These are phyloP conservation scores for Aotearoamyces nothofagi DNA, from an alignment of 2,329 filamentous ascomycete species.

Conservation along the genomic window DNA sequence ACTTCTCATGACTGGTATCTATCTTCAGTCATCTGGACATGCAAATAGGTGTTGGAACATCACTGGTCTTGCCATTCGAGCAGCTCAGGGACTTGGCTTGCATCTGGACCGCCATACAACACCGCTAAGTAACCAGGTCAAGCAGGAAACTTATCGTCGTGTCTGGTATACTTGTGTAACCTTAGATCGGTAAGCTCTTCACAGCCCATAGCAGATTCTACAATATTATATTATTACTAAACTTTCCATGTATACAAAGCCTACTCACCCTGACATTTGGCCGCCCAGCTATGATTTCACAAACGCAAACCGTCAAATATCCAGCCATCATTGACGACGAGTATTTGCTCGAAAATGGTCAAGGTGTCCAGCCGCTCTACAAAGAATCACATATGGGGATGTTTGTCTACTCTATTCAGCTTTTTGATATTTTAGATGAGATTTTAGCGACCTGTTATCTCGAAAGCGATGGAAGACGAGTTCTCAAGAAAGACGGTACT, in stretches of 20 bases:
- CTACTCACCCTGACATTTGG: slow-evolving; percentile 16
- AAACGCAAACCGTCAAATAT: slow-evolving; percentile 5
- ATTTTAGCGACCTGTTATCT: slow-evolving; percentile 7
- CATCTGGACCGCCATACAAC: slow-evolving; percentile 6
- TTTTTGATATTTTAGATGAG: slow-evolving; percentile 10
- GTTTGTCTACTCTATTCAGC: slow-evolving; percentile 9
- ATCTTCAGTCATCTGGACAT: slow-evolving; percentile 16
- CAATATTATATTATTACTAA: not conserved
- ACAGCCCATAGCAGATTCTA: not conserved
- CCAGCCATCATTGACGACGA: slow-evolving; percentile 19
- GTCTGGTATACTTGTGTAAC: slow-evolving; percentile 18
- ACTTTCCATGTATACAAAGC: slow-evolving; percentile 5
- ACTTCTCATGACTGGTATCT: slow-evolving; percentile 16
- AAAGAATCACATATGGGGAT: slow-evolving; percentile 13
- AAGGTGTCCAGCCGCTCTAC: slow-evolving; percentile 11
- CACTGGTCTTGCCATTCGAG: slow-evolving; percentile 16
- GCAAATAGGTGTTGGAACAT: slow-evolving; percentile 19
- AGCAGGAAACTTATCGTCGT: slow-evolving; percentile 16
- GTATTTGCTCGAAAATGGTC: slow-evolving; percentile 9
- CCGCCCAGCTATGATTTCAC: slow-evolving; percentile 11
- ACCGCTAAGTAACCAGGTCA: slow-evolving; percentile 9
- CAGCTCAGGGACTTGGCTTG: slow-evolving; percentile 17
- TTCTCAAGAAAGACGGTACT: not conserved
- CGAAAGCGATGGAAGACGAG: slow-evolving; percentile 2
- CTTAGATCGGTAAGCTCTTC: slow-evolving; percentile 13